phyloP scores from a whole-genome alignment of 2,329 filamentous ascomycete species.

The Arthrobotrys musiformis region DNA sequence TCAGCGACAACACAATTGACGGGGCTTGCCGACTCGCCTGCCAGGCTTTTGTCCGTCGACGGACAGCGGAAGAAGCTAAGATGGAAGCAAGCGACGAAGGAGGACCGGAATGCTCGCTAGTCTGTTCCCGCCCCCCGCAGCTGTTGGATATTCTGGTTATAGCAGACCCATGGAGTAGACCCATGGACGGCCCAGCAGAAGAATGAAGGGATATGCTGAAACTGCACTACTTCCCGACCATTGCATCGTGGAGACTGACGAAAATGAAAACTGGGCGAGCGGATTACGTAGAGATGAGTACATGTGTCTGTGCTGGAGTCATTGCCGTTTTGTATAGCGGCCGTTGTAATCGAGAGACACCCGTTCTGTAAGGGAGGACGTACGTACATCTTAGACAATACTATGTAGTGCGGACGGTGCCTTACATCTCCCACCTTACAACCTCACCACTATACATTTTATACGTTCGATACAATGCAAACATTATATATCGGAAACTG shows the following conservation, averaged over 20 bases:
- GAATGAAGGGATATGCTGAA: constrained; percentile 11
- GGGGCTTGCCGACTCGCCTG: background rate
- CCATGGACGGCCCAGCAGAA: background rate
- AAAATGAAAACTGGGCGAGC: background rate
- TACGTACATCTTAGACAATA: no score
- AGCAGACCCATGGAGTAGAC: background rate
- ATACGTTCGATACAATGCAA: no score
- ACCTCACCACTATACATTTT: background rate
- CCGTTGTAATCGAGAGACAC: no score
- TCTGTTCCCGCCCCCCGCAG: constrained; percentile 4
- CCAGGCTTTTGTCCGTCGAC: background rate
- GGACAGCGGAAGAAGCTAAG: background rate
- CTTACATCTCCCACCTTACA: constrained; percentile 23
- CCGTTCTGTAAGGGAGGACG: no score
- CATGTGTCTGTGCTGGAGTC: no score
- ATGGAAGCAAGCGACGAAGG: constrained; percentile 2
- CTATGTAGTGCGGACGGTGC: constrained; percentile 11
- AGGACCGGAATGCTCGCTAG: constrained; percentile 11
- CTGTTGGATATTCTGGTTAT: background rate
- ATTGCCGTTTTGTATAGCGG: no score
- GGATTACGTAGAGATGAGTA: no score
- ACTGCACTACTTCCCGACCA: background rate
- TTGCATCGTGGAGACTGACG: background rate
- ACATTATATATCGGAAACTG: no score
- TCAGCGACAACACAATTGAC: background rate